phyloP scores from a whole-genome alignment of 148 eudicot genomes.

The Bassia scoparia region DNA sequence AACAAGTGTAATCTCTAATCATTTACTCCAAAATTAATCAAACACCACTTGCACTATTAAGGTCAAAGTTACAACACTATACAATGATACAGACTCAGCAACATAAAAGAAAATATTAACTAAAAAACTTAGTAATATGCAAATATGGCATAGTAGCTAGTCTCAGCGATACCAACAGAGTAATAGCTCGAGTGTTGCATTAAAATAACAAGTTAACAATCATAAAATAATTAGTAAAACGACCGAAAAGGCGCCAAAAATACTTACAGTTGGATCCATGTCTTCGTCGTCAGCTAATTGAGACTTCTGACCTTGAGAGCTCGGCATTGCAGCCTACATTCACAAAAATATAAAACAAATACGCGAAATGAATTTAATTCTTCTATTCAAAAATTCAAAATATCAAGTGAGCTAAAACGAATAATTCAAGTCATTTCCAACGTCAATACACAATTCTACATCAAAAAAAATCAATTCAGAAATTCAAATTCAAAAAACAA shows the following conservation, averaged over 20 bases:
- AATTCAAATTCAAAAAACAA: not conserved
- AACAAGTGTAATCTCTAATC: too few species aligned
- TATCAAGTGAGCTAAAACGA: not conserved
- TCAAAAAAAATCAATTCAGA: not conserved
- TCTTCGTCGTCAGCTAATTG: constrained; percentile 77
- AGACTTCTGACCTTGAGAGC: constrained; percentile 46
- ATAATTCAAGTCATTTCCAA: not conserved
- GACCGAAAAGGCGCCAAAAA: not conserved
- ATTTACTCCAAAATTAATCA: too few species aligned
- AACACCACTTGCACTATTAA: too few species aligned
- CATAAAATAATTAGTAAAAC: not conserved
- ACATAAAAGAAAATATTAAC: too few species aligned
- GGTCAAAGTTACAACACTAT: too few species aligned
- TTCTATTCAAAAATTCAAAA: not conserved
- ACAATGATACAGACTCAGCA: too few species aligned
- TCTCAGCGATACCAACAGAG: too few species aligned
- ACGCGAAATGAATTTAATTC: not conserved
- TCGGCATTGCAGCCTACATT: constrained; percentile 48
- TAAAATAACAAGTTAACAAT: not conserved
- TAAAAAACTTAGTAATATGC: too few species aligned
- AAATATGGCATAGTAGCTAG: too few species aligned
- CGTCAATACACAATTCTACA: not conserved
- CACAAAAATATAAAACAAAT: not conserved
- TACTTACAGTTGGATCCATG: constrained; percentile 83
- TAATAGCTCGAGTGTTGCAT: too few species aligned